These are phyloP conservation scores for Neurospora sublineolata DNA, from an alignment of 495 filamentous ascomycete genomes.

Conservation along the genomic window DNA sequence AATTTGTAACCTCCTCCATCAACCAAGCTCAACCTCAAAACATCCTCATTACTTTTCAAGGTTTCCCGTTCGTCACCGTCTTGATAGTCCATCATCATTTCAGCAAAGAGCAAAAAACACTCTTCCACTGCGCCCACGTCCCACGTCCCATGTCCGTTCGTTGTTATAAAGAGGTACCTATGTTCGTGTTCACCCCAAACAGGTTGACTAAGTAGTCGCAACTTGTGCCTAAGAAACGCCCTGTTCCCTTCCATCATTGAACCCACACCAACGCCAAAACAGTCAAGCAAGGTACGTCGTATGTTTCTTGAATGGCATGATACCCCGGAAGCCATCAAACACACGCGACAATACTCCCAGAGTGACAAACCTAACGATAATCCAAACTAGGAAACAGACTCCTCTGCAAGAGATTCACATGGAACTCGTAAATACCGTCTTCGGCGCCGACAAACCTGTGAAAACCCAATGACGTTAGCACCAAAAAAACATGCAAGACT, in stretches of 20 bases:
- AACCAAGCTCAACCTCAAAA: neutral
- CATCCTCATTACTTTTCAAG: neutral
- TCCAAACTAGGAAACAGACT: conserved; percentile 52
- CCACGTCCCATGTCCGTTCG: neutral
- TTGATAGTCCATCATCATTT: neutral
- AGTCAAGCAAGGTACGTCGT: neutral
- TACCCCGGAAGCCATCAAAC: neutral
- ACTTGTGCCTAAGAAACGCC: neutral
- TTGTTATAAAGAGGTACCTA: neutral
- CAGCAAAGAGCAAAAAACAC: neutral
- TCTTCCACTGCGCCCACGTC: neutral
- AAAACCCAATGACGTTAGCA: no score
- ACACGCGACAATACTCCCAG: neutral
- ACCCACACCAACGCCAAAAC: neutral
- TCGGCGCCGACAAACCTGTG: conserved; percentile 56
- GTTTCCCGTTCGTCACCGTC: neutral
- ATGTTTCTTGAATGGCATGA: neutral
- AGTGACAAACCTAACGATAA: conserved; percentile 32
- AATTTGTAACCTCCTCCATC: neutral
- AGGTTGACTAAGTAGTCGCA: no score
- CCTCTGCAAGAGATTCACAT: conserved; percentile 52
- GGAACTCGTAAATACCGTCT: conserved; percentile 63
- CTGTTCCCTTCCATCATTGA: neutral
- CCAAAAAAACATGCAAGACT: no score
- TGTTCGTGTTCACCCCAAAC: neutral